Conservation (phyloP, 495 filamentous ascomycete species). For the Cryomyces minteri region DNA sequence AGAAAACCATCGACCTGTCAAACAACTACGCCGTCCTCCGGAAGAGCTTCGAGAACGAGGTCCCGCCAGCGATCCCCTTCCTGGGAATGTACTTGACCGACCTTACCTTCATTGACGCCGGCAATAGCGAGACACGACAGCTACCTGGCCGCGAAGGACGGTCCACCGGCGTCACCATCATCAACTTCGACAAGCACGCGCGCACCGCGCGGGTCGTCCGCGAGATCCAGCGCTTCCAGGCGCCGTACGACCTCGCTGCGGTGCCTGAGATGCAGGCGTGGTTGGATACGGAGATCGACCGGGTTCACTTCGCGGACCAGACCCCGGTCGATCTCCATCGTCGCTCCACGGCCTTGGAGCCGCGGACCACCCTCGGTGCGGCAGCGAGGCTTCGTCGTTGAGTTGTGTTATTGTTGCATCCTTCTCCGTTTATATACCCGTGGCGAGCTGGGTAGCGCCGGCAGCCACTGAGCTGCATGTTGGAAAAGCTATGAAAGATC, state of each 20-base stretch:
- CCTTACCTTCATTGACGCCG: slow-evolving; percentile 74
- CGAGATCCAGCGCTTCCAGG: slow-evolving; percentile 91
- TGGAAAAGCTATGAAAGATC: too few relatives aligned
- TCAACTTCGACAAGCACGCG: slow-evolving; percentile 98
- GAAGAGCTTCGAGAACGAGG: slow-evolving; percentile 66
- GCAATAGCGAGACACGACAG: slow-evolving; percentile 64
- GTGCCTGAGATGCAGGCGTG: slow-evolving; percentile 85
- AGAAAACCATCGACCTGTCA: slow-evolving; percentile 67
- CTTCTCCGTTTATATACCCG: too few relatives aligned
- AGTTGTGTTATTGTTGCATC: too few relatives aligned
- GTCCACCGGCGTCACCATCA: slow-evolving; percentile 50
- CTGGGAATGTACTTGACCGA: slow-evolving; percentile 94
- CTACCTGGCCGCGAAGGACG: slow-evolving; percentile 28
- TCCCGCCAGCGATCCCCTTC: slow-evolving; percentile 88
- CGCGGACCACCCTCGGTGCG: slow-evolving; percentile 22
- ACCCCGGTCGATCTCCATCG: slow-evolving; percentile 62
- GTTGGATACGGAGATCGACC: slow-evolving; percentile 70
- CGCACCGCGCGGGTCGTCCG: slow-evolving; percentile 90
- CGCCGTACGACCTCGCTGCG: slow-evolving; percentile 74
- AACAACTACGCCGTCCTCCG: slow-evolving; percentile 89
- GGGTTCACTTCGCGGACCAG: slow-evolving; percentile 63
- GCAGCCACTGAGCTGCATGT: too few relatives aligned
- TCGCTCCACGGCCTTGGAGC: slow-evolving; percentile 75
- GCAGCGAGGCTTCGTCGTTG: too few relatives aligned
- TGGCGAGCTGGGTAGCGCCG: too few relatives aligned